Percentiles rank a stretch among this genome's conserved stretches.
Evolutionary conservation across 371 early-diverging fungal species (phyloP).

Genomic region (Phascolomyces articulosus): DNA sequence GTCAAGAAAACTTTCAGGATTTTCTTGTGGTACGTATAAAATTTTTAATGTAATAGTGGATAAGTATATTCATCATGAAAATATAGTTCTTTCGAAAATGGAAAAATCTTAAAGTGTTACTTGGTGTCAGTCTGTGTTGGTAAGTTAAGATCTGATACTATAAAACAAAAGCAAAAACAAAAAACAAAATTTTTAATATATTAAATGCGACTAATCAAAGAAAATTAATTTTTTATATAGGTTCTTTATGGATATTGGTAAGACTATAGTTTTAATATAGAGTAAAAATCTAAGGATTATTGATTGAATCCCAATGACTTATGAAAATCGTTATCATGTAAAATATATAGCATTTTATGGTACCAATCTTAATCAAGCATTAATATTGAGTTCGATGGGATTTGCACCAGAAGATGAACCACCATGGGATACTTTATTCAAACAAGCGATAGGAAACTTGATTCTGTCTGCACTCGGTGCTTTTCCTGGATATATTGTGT

Average conservation of each 20-base stretch:
- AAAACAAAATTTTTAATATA: not conserved
- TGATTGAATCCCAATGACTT: too few species aligned
- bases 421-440: constrained; percentile 41
- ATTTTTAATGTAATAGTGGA: too few species aligned
- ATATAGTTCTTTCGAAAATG: constrained; percentile 19
- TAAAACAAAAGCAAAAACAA: not conserved
- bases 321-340: too few species aligned
- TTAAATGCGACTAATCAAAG: not conserved
- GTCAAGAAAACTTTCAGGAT: constrained; percentile 17
- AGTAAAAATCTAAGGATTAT: too few species aligned
- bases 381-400: constrained; percentile 51
- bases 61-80: too few species aligned
- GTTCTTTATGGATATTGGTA: constrained; percentile 28
- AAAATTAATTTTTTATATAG: not conserved
- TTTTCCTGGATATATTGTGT: constrained; percentile 53
- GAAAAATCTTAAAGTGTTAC: constrained; percentile 19
- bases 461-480: constrained; percentile 65
- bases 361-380: constrained; percentile 54
- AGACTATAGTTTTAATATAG: too few species aligned
- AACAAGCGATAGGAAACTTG: constrained; percentile 55
- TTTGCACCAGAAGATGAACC: constrained; percentile 27
- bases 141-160: not conserved
- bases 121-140: constrained; percentile 21
- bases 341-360: constrained; percentile 51
- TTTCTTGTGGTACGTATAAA: constrained; percentile 5